Evolutionary conservation across 2,329 filamentous ascomycete species (phyloP).

Genomic region (Cladosporium sp.): DNA sequence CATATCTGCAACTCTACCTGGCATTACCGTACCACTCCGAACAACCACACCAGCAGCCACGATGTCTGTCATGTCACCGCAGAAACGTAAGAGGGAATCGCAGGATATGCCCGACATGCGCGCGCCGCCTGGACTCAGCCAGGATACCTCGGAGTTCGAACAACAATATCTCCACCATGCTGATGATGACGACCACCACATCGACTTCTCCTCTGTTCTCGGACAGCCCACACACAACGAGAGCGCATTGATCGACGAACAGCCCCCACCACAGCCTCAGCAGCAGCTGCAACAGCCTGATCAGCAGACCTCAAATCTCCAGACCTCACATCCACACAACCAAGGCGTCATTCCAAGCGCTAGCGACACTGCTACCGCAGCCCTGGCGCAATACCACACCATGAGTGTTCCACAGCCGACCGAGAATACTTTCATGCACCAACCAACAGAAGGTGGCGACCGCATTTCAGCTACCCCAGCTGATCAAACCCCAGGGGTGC

Average conservation of each 20-base stretch:
- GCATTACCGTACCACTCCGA: not conserved
- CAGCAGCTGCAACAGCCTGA: conserved; percentile 18
- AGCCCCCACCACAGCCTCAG: not conserved
- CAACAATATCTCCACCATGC: conserved; percentile 42
- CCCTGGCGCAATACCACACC: conserved; percentile 51
- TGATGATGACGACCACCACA: conserved; percentile 42
- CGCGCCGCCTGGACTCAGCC: conserved; percentile 34
- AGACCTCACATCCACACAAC: conserved; percentile 19
- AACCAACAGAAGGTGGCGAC: conserved; percentile 23
- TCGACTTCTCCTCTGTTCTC: conserved; percentile 42
- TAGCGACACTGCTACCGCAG: conserved; percentile 62
- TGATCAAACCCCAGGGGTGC: conserved; percentile 21
- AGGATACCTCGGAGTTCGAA: conserved; percentile 31
- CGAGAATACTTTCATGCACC: conserved; percentile 48
- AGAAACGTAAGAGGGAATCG: conserved; percentile 49
- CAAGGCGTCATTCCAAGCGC: conserved; percentile 42
- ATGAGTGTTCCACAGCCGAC: conserved; percentile 60
- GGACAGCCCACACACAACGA: conserved; percentile 30
- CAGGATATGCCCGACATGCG: conserved; percentile 44
- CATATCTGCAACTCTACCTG: not conserved
- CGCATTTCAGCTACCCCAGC: conserved; percentile 21
- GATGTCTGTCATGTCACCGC: conserved; percentile 16
- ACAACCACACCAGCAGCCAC: not conserved
- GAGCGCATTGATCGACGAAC: not conserved
- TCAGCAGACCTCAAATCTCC: conserved; percentile 20